Conservation (phyloP, 495 filamentous ascomycete genomes). For the Aspergillus bridgeri region DNA sequence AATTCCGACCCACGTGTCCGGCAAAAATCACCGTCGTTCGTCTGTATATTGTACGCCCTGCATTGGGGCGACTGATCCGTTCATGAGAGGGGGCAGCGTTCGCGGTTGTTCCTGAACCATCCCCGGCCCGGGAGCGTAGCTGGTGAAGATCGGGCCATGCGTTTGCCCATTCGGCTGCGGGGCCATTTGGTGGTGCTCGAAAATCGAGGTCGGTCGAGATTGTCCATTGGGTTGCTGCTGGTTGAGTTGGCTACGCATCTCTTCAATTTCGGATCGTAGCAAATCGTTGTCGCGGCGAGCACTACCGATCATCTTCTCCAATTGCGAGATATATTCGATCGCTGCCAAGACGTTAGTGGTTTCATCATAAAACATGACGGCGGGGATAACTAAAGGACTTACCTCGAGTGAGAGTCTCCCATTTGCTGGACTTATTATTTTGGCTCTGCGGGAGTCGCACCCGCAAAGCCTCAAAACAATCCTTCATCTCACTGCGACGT, state of each 20-base stretch:
- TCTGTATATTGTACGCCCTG: slow-evolving; percentile 57
- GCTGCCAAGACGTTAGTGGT: slow-evolving; percentile 20
- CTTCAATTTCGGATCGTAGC: slow-evolving; percentile 51
- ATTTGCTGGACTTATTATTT: slow-evolving; percentile 94
- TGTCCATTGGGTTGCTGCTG: slow-evolving; percentile 51
- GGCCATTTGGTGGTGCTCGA: slow-evolving; percentile 38
- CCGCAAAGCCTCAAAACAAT: slow-evolving; percentile 84
- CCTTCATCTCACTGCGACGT: slow-evolving; percentile 96
- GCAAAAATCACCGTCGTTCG: slow-evolving; percentile 37
- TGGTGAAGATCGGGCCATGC: slow-evolving; percentile 31
- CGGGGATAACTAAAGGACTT: slow-evolving; percentile 15
- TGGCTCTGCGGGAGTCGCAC: slow-evolving; percentile 78
- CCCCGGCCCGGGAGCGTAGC: slow-evolving; percentile 30
- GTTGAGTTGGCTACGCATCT: slow-evolving; percentile 44
- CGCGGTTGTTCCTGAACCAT: slow-evolving; percentile 46
- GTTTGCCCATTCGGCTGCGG: slow-evolving; percentile 37
- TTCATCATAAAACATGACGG: neutral
- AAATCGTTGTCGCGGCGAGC: slow-evolving; percentile 45
- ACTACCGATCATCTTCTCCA: slow-evolving; percentile 34
- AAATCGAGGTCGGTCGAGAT: slow-evolving; percentile 37
- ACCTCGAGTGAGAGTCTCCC: slow-evolving; percentile 98
- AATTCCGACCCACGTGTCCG: neutral
- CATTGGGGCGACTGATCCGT: slow-evolving; percentile 51
- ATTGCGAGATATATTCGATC: slow-evolving; percentile 41
- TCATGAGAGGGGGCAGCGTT: slow-evolving; percentile 50